These are phyloP conservation scores for Myotisia sp. DNA, from an alignment of 2,329 filamentous ascomycete species.

Conservation along the genomic window DNA sequence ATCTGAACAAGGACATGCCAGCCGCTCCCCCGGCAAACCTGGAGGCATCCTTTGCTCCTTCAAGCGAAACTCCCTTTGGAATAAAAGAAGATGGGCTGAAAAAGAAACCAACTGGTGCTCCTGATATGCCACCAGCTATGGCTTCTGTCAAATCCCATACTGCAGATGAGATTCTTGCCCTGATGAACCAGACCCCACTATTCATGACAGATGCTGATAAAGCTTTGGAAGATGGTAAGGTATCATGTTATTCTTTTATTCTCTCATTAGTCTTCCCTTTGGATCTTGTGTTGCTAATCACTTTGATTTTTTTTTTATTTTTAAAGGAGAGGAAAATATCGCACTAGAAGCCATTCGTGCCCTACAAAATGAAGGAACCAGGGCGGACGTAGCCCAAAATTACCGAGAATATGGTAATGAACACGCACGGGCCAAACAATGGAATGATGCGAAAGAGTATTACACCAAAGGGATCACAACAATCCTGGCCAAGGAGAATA, in stretches of 20 bases:
- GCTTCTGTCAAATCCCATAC: constrained; percentile 42
- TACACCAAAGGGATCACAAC: constrained; percentile 76
- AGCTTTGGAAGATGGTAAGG: constrained; percentile 39
- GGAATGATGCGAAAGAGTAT: constrained; percentile 75
- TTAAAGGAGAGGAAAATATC: constrained; percentile 53
- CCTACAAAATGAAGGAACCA: constrained; percentile 82
- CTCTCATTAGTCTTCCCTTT: constrained; percentile 4
- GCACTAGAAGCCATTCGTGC: constrained; percentile 78
- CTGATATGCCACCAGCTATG: constrained; percentile 45
- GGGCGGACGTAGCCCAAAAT: constrained; percentile 63
- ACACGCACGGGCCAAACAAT: constrained; percentile 57
- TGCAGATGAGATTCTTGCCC: constrained; percentile 45
- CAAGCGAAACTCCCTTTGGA: constrained; percentile 25
- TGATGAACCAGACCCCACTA: constrained; percentile 60
- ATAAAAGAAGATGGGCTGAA: constrained; percentile 24
- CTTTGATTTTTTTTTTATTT: background rate
- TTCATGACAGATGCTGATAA: constrained; percentile 88
- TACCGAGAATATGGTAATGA: constrained; percentile 94
- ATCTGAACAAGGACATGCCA: constrained; percentile 23
- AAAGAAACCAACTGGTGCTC: constrained; percentile 19
- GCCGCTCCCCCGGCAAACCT: constrained; percentile 6
- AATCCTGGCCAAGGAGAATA: constrained; percentile 47
- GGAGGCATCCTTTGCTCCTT: constrained; percentile 10
- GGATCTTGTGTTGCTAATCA: background rate
- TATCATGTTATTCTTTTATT: constrained; percentile 1